Evolutionary conservation across 2,329 filamentous ascomycete species (phyloP), one percentile per base, ranked within the genome.

Genomic region (Alternaria gaisen): DNA sequence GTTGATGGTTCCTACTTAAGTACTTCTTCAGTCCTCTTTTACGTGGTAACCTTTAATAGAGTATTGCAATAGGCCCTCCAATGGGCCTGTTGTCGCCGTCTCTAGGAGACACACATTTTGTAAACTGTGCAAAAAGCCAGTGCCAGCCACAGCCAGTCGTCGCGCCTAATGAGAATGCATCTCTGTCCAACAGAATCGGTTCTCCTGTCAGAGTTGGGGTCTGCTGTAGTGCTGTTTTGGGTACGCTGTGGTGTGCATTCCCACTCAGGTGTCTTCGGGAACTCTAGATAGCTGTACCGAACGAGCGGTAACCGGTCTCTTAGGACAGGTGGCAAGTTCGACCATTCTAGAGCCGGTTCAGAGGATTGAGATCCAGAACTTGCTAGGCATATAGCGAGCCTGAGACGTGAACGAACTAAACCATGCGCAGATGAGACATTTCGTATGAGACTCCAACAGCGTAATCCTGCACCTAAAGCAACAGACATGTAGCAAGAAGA

Each of bases 161-260:
- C 24, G 64, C 58, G 46, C 38, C 53, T 54, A 63, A 62, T 14
- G 44, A 63, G 44, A 63, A 58, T 58, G 60, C 63, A 48, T 58
- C 57, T 56, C 50, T 65, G 16, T 40, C 60, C 26, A 67, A 67
- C n/a, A 34, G 55, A 58, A 20, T 22, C 10, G 5, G 40, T 41
- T 41, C 18, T 41, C 40, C 10, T 41, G 40, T 11, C 40, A 1
- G 18, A 5, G 5, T 41, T 14, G 40, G 18, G 8, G 40, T 22
- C 40, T 22, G 40, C 12, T 5, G 18, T 41, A 11, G 18, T 41
- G 20, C 18, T 14, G 40, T 41, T 22, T 41, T 14, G 18, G 11
- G 40, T 22, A 14, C 40, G 40, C 18, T 20, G 40, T 41, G 10
- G 10, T 41, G 40, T 11, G 40, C 40, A 20, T 41, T 20, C 40